A percentile compares a stretch with the other conserved stretches of the same genome.
These are phyloP conservation scores for Hypoxylon sp. DNA, from an alignment of 2,329 filamentous ascomycete genomes.

Conservation along the genomic window DNA sequence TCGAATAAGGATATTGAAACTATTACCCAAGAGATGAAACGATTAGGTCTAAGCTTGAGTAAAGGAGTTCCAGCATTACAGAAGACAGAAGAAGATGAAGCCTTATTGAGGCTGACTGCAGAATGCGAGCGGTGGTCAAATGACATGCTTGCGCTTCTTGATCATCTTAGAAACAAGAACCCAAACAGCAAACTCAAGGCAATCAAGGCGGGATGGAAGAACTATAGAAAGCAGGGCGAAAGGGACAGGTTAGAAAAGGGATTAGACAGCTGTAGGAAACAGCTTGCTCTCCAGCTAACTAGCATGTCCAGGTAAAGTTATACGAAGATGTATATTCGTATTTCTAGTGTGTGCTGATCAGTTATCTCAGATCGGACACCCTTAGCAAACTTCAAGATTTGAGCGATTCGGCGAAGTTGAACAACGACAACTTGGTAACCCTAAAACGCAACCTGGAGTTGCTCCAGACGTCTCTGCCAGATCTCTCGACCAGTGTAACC, in stretches of 20 bases:
- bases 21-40: conserved; percentile 32
- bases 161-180: conserved; percentile 16
- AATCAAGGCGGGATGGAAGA: conserved; percentile 12
- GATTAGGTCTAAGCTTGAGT: conserved; percentile 5
- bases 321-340: neutral
- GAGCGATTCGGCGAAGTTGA: conserved; percentile 6
- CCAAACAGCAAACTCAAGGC: conserved; percentile 11
- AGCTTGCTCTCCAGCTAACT: conserved; percentile 26
- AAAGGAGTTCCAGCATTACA: conserved; percentile 1
- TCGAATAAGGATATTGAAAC: conserved; percentile 24
- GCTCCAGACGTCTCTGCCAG: conserved; percentile 20
- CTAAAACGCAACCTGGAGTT: conserved; percentile 15
- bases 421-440: conserved; percentile 7
- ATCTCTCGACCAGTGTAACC: neutral
- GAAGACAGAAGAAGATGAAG: conserved; percentile 23
- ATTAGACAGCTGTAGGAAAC: conserved; percentile 25
- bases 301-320: conserved; percentile 27
- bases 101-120: conserved; percentile 21
- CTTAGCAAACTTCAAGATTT: conserved; percentile 12
- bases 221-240: conserved; percentile 17
- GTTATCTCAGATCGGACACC: conserved; percentile 16
- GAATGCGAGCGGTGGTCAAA: conserved; percentile 28
- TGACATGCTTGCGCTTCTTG: conserved; percentile 32
- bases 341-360: neutral
- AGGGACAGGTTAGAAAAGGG: conserved; percentile 18